Conservation (phyloP, 139 green algal genomes). For the Desmodesmus armatus region DNA sequence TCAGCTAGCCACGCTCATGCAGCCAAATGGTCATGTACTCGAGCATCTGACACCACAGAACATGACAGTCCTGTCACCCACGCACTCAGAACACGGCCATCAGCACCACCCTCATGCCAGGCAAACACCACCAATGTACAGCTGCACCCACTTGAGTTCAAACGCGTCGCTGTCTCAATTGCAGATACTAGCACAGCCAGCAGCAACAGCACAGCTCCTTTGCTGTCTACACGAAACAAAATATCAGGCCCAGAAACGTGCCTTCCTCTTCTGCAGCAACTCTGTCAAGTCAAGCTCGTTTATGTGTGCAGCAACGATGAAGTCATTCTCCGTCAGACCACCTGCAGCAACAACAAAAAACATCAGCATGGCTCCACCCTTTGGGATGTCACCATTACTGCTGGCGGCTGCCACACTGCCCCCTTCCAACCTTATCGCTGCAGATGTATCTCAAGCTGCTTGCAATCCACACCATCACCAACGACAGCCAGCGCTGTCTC, state of each 20-base stretch:
- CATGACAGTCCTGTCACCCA: too few species aligned
- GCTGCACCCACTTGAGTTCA: too few species aligned
- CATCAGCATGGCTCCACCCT: background rate
- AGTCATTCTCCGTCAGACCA: constrained; percentile 94
- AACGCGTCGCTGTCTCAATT: too few species aligned
- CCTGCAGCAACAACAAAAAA: constrained; percentile 46
- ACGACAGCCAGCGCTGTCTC: background rate
- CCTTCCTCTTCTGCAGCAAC: constrained; percentile 78
- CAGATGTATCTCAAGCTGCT: background rate
- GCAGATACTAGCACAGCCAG: too few species aligned
- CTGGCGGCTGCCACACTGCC: background rate
- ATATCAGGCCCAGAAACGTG: constrained; percentile 80
- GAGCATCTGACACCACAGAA: too few species aligned
- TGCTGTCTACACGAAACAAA: too few species aligned
- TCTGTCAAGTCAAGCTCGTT: constrained; percentile 79
- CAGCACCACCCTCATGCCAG: too few species aligned
- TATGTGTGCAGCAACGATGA: constrained; percentile 90
- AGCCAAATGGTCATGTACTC: too few species aligned
- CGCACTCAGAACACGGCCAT: too few species aligned
- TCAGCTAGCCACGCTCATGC: too few species aligned
- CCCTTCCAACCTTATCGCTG: background rate
- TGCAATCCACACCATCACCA: background rate
- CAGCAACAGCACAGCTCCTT: too few species aligned
- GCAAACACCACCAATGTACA: too few species aligned
- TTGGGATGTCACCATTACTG: background rate